Conservation (phyloP, 306 rosid species). For the Inga oerstediana region DNA sequence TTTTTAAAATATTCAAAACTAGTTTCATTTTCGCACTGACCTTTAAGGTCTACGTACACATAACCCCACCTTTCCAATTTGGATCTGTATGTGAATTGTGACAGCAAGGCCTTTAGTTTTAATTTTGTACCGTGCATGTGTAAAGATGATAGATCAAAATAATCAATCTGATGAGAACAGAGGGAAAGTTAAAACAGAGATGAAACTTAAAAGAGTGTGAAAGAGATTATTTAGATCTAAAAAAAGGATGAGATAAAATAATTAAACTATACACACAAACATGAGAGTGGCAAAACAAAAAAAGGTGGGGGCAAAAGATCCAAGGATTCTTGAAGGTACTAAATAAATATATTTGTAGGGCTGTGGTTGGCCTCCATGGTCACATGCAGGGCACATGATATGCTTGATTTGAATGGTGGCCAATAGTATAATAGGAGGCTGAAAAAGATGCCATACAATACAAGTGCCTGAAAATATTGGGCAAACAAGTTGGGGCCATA, state of each 20-base stretch:
- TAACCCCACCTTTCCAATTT: constrained; percentile 17
- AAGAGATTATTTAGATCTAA: not conserved
- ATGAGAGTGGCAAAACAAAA: constrained; percentile 28
- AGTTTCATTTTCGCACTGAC: constrained; percentile 11
- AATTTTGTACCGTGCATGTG: constrained; percentile 22
- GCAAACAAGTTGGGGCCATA: constrained; percentile 34
- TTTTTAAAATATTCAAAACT: not conserved
- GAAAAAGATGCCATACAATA: constrained; percentile 17
- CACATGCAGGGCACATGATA: constrained; percentile 41
- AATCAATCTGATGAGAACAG: not conserved
- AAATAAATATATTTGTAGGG: constrained; percentile 38
- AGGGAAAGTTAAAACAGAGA: not conserved
- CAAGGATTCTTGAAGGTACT: constrained; percentile 23
- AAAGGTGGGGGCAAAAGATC: constrained; percentile 39
- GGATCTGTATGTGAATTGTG: constrained; percentile 28
- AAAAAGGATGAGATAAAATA: not conserved
- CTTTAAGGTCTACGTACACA: constrained; percentile 1
- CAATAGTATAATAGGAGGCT: constrained; percentile 8
- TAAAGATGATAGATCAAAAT: not conserved
- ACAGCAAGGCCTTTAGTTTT: constrained; percentile 21
- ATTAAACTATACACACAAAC: not conserved
- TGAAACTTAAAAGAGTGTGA: not conserved
- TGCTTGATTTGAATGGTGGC: constrained; percentile 33
- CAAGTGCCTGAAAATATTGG: constrained; percentile 30
- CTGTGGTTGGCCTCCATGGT: constrained; percentile 37